Conservation (phyloP, 2,329 filamentous ascomycete species). For the Thermothelomyces thermophilus region DNA sequence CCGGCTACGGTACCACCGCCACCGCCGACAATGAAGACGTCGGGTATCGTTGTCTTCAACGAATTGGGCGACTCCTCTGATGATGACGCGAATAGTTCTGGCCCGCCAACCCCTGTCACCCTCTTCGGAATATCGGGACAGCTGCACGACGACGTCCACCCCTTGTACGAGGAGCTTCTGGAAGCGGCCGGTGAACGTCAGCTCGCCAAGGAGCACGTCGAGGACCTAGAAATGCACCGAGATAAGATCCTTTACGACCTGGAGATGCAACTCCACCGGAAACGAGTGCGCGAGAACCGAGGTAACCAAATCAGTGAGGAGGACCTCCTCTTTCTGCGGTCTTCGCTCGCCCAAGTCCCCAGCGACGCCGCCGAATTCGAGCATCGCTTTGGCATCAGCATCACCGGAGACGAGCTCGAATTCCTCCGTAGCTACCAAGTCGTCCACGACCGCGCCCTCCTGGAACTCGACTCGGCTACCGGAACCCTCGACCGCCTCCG, state of each 20-base stretch:
- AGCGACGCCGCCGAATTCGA: conserved; percentile 18
- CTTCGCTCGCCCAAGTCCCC: conserved; percentile 23
- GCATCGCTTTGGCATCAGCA: conserved; percentile 17
- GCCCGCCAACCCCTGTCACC: conserved; percentile 12
- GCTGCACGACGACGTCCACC: conserved; percentile 35
- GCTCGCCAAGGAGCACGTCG: conserved; percentile 41
- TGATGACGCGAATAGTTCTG: conserved; percentile 3
- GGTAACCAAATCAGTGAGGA: conserved; percentile 30
- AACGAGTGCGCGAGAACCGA: conserved; percentile 17
- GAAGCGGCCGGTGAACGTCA: conserved; percentile 40
- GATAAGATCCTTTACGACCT: conserved; percentile 35
- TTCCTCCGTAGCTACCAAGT: conserved; percentile 39
- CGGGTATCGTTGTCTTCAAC: neutral
- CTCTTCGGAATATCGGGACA: conserved; percentile 28
- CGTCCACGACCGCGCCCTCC: conserved; percentile 31
- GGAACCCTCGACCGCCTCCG: conserved; percentile 32
- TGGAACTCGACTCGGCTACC: conserved; percentile 31
- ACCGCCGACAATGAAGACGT: neutral
- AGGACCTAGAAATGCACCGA: conserved; percentile 37
- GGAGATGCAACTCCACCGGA: conserved; percentile 22
- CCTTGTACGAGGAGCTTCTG: conserved; percentile 40
- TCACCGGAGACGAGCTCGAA: conserved; percentile 36
- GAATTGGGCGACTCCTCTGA: neutral
- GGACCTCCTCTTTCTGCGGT: conserved; percentile 31
- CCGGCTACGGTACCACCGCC: neutral